Conservation (phyloP, 2,329 filamentous ascomycete genomes). For the Aspergillus neoniger region DNA sequence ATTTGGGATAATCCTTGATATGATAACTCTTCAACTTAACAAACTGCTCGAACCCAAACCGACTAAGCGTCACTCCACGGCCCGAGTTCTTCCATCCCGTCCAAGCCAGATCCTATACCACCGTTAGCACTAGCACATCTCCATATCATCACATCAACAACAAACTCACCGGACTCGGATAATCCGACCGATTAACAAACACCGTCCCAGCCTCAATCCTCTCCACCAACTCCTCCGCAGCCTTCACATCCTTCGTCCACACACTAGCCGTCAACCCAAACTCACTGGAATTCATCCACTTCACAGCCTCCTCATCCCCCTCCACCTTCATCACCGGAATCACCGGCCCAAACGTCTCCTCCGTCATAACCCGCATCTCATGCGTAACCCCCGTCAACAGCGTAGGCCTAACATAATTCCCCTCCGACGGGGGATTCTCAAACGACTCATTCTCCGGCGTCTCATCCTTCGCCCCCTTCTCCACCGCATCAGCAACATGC, state of each 20-base stretch:
- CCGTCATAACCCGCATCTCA: constrained; percentile 80
- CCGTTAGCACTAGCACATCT: not conserved
- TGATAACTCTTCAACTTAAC: constrained; percentile 94
- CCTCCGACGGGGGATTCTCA: constrained; percentile 65
- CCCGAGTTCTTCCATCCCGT: constrained; percentile 94
- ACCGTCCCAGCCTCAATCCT: constrained; percentile 86
- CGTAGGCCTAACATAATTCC: constrained; percentile 83
- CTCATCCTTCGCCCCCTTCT: constrained; percentile 75
- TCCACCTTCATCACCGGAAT: constrained; percentile 87
- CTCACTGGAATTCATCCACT: constrained; percentile 86
- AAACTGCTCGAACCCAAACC: constrained; percentile 87
- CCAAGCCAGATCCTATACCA: constrained; percentile 76
- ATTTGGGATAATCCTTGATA: constrained; percentile 52
- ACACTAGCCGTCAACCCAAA: constrained; percentile 90
- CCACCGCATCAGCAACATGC: constrained; percentile 78
- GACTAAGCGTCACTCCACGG: constrained; percentile 80
- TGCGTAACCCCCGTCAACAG: constrained; percentile 77
- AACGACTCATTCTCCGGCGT: constrained; percentile 80
- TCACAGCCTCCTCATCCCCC: constrained; percentile 74
- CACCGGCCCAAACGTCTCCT: constrained; percentile 90
- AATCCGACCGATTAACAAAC: constrained; percentile 91
- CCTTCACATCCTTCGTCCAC: constrained; percentile 82
- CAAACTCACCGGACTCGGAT: constrained; percentile 75
- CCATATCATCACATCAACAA: not conserved
- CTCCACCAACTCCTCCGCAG: constrained; percentile 72